Percentiles rank a stretch among this genome's conserved stretches.
phyloP scores from a whole-genome alignment of 108 stramenopile genomes.

The Aurantiochytrium sp. region DNA sequence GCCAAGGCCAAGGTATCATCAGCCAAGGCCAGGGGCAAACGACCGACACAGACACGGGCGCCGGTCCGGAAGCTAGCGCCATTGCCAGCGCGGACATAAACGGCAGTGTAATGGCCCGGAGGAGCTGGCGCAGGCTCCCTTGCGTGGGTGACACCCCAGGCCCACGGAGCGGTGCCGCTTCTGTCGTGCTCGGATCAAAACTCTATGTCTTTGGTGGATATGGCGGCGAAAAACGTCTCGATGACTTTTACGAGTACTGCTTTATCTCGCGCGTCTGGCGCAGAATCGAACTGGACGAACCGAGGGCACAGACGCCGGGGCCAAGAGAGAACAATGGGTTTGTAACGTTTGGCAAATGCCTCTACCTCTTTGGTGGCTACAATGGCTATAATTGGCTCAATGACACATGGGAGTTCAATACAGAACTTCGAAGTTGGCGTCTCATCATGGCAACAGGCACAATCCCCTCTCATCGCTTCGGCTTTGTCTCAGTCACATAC shows the following conservation, averaged over 20 bases:
- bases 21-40: background rate
- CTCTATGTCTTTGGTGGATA: constrained; percentile 43
- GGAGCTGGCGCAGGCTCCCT: background rate
- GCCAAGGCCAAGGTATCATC: too few species aligned
- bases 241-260: constrained; percentile 38
- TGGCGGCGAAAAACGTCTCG: constrained; percentile 33
- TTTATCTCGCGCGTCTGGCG: background rate
- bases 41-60: background rate
- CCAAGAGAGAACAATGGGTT: background rate
- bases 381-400: constrained; percentile 76
- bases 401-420: constrained; percentile 81
- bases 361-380: constrained; percentile 84
- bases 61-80: background rate
- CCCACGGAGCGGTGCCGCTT: constrained; percentile 35
- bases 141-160: constrained; percentile 25
- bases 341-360: background rate
- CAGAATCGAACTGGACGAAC: background rate
- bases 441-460: background rate
- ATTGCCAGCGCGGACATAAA: background rate
- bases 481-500: constrained; percentile 80
- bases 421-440: constrained; percentile 32
- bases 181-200: constrained; percentile 32
- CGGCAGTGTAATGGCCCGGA: background rate
- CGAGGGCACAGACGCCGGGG: background rate
- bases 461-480: constrained; percentile 70